Evolutionary conservation across 1,284 basidiomycete species (phyloP).

Genomic region (Paramarasmius palmivorus): DNA sequence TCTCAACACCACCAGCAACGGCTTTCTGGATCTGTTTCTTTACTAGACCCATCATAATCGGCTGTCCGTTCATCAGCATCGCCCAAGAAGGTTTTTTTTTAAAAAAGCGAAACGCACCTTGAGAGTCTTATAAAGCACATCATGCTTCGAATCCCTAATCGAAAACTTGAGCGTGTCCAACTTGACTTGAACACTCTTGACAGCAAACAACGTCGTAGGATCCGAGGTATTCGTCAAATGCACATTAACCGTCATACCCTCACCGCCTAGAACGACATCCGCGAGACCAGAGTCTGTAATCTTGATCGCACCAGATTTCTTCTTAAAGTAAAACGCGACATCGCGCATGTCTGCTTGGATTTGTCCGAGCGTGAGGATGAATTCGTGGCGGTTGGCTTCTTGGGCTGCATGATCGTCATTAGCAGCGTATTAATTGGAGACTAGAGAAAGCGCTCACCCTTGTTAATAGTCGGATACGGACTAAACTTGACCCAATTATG

Average conservation of each 20-base stretch:
- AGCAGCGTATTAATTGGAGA: not conserved
- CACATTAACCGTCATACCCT: slow-evolving; percentile 59
- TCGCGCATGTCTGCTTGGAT: slow-evolving; percentile 96
- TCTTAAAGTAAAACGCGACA: slow-evolving; percentile 85
- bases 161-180: slow-evolving; percentile 87
- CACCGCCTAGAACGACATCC: slow-evolving; percentile 86
- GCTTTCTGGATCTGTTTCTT: slow-evolving; percentile 92
- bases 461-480: slow-evolving; percentile 52
- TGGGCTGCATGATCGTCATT: slow-evolving; percentile 31
- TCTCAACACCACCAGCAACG: slow-evolving; percentile 74
- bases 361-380: slow-evolving; percentile 76
- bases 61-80: slow-evolving; percentile 27
- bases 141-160: slow-evolving; percentile 92
- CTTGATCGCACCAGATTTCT: slow-evolving; percentile 79
- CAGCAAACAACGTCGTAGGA: slow-evolving; percentile 72
- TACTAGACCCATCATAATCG: slow-evolving; percentile 78
- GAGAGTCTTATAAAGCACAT: slow-evolving; percentile 85
- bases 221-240: not conserved
- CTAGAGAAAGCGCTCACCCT: slow-evolving; percentile 25
- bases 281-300: slow-evolving; percentile 89
- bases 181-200: slow-evolving; percentile 78
- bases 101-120: slow-evolving; percentile 24
- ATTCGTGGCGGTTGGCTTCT: slow-evolving; percentile 68
- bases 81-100: not conserved
- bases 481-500: slow-evolving; percentile 85